Evolutionary conservation across 495 filamentous ascomycete species (phyloP).

Genomic region (Trichoderma asperelloides): DNA sequence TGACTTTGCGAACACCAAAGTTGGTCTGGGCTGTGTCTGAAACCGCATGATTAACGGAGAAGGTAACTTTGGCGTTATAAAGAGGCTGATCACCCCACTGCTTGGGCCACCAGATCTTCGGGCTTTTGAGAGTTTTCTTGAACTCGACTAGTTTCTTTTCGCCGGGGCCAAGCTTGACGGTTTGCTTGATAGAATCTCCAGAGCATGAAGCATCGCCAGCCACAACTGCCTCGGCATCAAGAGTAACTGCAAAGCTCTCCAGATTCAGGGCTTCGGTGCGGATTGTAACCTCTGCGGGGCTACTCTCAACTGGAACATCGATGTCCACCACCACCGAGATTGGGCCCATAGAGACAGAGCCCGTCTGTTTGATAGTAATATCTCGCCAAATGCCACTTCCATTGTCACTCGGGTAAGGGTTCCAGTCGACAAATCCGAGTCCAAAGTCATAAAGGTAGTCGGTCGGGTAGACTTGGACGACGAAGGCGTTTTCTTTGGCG

Average conservation of each 20-base stretch:
- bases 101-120: conserved; percentile 41
- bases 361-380: conserved; percentile 50
- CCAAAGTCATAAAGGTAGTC: conserved; percentile 51
- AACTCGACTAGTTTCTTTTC: conserved; percentile 31
- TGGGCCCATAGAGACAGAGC: conserved; percentile 41
- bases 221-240: conserved; percentile 33
- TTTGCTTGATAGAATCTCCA: conserved; percentile 16
- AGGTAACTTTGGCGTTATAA: conserved; percentile 31
- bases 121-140: conserved; percentile 25
- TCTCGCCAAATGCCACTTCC: conserved; percentile 54
- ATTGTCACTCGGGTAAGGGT: conserved; percentile 51
- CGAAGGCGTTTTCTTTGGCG: conserved; percentile 37
- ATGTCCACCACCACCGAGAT: conserved; percentile 41
- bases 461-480: conserved; percentile 47
- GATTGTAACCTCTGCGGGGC: conserved; percentile 34
- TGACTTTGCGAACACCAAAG: conserved; percentile 51
- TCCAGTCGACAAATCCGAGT: conserved; percentile 58
- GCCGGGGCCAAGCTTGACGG: conserved; percentile 28
- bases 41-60: conserved; percentile 22
- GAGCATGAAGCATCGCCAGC: conserved; percentile 14
- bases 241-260: conserved; percentile 26
- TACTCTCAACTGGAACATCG: conserved; percentile 17
- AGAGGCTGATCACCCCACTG: conserved; percentile 41
- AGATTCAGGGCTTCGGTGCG: conserved; percentile 43
- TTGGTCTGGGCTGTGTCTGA: conserved; percentile 34